Base-by-base conservation (phyloP, 208 protist genomes). In the Trypanosoma avium region DNA sequence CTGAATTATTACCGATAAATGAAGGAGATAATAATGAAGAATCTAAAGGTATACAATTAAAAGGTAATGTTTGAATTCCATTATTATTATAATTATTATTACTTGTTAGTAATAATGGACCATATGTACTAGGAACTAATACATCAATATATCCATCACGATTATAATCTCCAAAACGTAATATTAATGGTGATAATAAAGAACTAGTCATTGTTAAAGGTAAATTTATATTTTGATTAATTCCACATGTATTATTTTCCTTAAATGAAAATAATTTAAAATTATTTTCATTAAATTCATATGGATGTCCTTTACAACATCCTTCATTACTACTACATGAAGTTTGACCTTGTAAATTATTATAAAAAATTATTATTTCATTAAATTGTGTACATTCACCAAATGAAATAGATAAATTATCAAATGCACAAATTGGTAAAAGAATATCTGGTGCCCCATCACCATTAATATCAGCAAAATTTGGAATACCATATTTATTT, bases 121-220 rank as follows among this genome's bases (percentile, higher is more conserved):
- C 82, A 21, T 69, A 66, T 58, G 73, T 82, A 59, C 76, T 91
- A n/a, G 83, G 75, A 33, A 90, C 67, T 7, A 91, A 7, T 4
- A 92, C 10, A 46, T 94, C 88, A 12, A 58, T 55, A 17, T 77
- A 66, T 19, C 83, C 63, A 67, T 92, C 82, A n/a, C 75, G 57
- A 57, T 85, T 86, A 63, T 74, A 79, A 54, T 94, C 84, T 5
- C 75, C 73, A 8, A 58, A 30, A 19, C 84, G 84, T 29, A 91
- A 49, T 22, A 90, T 8, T 3, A 86, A 73, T 46, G 87, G 84
- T 10, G 67, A 65, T 33, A 29, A 21, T 17, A 45, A 26, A 4
- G 64, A 53, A 26, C 33, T 60, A 22, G 59, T n/a, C 61, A 75
- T 66, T 32, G 22, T n/a, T 9, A 70, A 33, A 26, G 54, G 53